Evolutionary conservation across 768 basidiomycete genomes (phyloP).

Genomic region (Kwoniella dejecticola): DNA sequence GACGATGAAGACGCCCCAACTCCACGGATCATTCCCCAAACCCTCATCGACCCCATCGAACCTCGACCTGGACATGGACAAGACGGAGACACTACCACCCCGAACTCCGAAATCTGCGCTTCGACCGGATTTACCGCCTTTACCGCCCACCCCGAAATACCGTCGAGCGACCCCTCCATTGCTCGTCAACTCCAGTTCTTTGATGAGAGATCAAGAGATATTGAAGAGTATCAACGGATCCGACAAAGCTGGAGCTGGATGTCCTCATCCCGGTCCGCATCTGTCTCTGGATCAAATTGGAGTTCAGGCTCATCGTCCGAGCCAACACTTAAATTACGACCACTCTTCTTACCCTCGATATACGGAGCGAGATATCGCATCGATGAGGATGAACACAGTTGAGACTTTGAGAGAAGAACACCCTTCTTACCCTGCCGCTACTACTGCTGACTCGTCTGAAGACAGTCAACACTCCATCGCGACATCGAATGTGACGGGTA

Average conservation of each 20-base stretch:
- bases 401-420: neutral
- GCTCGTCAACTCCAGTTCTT: neutral
- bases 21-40: too few relatives aligned
- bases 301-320: neutral
- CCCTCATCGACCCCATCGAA: neutral
- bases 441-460: neutral
- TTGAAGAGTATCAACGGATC: constrained; percentile 5
- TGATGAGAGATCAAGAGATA: neutral
- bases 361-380: constrained; percentile 5
- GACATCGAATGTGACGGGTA: neutral
- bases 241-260: constrained; percentile 8
- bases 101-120: constrained; percentile 3
- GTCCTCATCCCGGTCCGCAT: neutral
- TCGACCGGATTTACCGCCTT: constrained; percentile 8
- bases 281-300: neutral
- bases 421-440: neutral
- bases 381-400: neutral
- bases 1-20: neutral
- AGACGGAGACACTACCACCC: neutral
- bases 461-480: neutral
- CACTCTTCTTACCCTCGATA: constrained; percentile 15
- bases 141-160: constrained; percentile 15
- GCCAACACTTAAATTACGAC: constrained; percentile 21
- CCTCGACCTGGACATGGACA: neutral
- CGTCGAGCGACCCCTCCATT: constrained; percentile 12